Percentiles rank a stretch among this genome's conserved stretches.
Conservation (phyloP, 2,329 filamentous ascomycete species). For the Neocucurbitaria cava region DNA sequence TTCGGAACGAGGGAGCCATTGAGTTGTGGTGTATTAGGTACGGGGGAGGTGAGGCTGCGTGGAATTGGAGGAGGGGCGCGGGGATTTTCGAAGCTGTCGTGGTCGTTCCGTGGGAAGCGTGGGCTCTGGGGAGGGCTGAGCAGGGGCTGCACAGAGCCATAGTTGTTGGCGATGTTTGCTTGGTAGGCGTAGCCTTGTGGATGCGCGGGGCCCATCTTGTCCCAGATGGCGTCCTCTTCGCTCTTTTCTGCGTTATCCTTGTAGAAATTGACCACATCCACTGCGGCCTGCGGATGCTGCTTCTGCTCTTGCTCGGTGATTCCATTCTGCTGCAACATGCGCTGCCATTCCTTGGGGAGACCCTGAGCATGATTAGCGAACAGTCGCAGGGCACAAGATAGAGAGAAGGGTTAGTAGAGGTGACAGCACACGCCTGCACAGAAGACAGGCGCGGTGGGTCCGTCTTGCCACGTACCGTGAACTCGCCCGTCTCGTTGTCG, state of each 20-base stretch:
- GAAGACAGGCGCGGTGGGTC: neutral
- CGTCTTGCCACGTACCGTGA: conserved; percentile 70
- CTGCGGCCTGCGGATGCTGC: conserved; percentile 93
- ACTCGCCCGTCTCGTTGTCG: conserved; percentile 94
- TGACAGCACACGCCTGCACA: neutral
- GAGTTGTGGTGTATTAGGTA: conserved; percentile 50
- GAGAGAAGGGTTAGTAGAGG: neutral
- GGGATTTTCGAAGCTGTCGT: conserved; percentile 97
- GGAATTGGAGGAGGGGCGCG: conserved; percentile 91
- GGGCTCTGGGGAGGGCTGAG: conserved; percentile 83
- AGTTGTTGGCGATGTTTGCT: conserved; percentile 40
- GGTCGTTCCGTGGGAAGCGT: conserved; percentile 85
- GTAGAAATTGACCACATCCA: conserved; percentile 96
- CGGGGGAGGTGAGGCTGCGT: conserved; percentile 47
- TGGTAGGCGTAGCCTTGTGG: conserved; percentile 57
- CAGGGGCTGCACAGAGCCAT: conserved; percentile 59
- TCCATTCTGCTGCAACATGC: conserved; percentile 91
- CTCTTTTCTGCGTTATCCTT: conserved; percentile 87
- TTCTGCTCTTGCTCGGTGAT: conserved; percentile 96
- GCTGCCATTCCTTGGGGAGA: conserved; percentile 97
- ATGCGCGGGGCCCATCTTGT: conserved; percentile 93
- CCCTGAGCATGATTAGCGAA: conserved; percentile 64
- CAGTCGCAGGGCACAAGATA: conserved; percentile 3
- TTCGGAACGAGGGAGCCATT: conserved; percentile 72
- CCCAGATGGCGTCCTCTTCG: conserved; percentile 86